These are phyloP conservation scores for Inosperma sp. DNA, from an alignment of 768 basidiomycete genomes.

Conservation along the genomic window DNA sequence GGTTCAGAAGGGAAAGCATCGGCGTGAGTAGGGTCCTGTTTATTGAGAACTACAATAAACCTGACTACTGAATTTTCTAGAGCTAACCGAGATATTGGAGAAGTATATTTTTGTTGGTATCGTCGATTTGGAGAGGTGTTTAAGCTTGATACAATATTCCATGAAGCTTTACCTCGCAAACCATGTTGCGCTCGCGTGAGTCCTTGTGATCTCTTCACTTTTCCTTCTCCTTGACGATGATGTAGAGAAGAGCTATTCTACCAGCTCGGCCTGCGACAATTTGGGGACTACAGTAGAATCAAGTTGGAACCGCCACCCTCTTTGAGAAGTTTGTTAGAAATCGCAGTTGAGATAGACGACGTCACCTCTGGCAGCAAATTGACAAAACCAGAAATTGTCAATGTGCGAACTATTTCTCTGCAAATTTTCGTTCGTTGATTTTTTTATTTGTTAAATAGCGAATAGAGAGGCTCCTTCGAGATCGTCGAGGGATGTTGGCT, in stretches of 20 bases:
- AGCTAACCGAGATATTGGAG: conserved; percentile 74
- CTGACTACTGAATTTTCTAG: conserved; percentile 37
- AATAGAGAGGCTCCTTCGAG: conserved; percentile 56
- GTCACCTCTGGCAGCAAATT: conserved; percentile 52
- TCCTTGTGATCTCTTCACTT: conserved; percentile 12
- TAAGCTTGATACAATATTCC: conserved; percentile 81
- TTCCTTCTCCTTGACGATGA: background rate
- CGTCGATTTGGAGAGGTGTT: conserved; percentile 66
- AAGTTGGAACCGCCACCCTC: conserved; percentile 81
- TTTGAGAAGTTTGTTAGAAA: conserved; percentile 61
- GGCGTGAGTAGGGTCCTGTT: conserved; percentile 55
- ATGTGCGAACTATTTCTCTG: conserved; percentile 43
- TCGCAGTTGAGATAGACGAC: conserved; percentile 73
- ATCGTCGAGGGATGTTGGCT: conserved; percentile 73
- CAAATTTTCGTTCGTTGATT: background rate
- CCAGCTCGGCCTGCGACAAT: conserved; percentile 88
- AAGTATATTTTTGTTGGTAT: conserved; percentile 92
- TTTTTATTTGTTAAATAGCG: conserved; percentile 37
- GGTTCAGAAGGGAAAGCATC: conserved; percentile 58
- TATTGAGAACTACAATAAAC: background rate
- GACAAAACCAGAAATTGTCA: conserved; percentile 58
- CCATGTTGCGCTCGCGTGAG: conserved; percentile 78
- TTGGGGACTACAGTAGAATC: conserved; percentile 73
- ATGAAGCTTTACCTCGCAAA: conserved; percentile 90
- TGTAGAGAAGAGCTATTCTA: conserved; percentile 90